These are phyloP conservation scores for Phlebiopsis flavidoalba DNA, from an alignment of 768 basidiomycete genomes.

Conservation along the genomic window DNA sequence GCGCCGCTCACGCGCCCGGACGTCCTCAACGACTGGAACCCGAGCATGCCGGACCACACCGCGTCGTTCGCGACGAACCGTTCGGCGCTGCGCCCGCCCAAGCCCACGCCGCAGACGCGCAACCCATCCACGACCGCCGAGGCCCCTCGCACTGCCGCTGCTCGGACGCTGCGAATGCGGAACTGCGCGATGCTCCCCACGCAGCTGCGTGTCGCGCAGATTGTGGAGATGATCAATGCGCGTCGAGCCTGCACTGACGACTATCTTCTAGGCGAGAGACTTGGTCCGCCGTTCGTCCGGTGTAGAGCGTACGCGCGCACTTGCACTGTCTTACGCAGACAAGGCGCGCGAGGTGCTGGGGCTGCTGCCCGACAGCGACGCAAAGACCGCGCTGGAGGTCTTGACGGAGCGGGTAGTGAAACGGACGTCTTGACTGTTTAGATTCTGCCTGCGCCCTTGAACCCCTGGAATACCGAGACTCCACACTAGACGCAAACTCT, in stretches of 20 bases:
- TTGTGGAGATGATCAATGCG: slow-evolving; percentile 97
- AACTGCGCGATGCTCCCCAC: slow-evolving; percentile 64
- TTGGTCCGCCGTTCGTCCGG: slow-evolving; percentile 68
- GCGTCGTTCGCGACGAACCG: slow-evolving; percentile 54
- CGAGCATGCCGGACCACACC: slow-evolving; percentile 75
- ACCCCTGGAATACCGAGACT: too few relatives aligned
- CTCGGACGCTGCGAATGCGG: too few relatives aligned
- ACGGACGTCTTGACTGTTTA: slow-evolving; percentile 30
- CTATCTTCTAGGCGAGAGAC: slow-evolving; percentile 51
- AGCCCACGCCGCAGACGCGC: slow-evolving; percentile 30
- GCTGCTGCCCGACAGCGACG: slow-evolving; percentile 76
- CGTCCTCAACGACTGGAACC: slow-evolving; percentile 90
- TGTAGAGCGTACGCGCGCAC: slow-evolving; percentile 68
- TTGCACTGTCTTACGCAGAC: slow-evolving; percentile 71
- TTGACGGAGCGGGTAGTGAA: slow-evolving; percentile 66
- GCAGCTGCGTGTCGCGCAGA: slow-evolving; percentile 89
- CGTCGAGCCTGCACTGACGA: slow-evolving; percentile 39
- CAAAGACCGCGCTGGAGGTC: slow-evolving; percentile 67
- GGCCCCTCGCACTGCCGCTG: slow-evolving; percentile 27
- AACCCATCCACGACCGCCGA: slow-evolving; percentile 11
- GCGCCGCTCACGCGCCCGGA: slow-evolving; percentile 72
- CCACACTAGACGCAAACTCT: too few relatives aligned
- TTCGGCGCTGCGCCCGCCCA: slow-evolving; percentile 36
- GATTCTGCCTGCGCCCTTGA: not conserved
- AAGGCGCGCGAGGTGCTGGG: slow-evolving; percentile 68